Percentiles rank a stretch among this genome's conserved stretches.
Evolutionary conservation across 148 eudicot species (phyloP).

Genomic region (Linanthus parryae): DNA sequence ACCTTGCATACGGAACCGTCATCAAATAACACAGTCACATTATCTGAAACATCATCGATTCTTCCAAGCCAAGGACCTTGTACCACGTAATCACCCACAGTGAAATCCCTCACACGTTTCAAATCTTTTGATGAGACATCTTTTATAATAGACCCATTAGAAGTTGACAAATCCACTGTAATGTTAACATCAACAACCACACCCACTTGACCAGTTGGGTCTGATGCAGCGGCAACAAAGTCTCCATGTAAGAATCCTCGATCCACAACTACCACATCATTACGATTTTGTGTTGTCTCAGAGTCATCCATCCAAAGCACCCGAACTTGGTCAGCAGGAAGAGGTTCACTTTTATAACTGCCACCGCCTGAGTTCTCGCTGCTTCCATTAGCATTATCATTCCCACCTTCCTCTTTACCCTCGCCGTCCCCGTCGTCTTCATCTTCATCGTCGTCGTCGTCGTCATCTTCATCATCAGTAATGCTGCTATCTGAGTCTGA

Average conservation of each 20-base stretch:
- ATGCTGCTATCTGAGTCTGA: slow-evolving; percentile 79
- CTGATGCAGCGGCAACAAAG: slow-evolving; percentile 77
- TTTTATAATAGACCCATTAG: slow-evolving; percentile 50
- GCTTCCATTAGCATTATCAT: slow-evolving; percentile 26
- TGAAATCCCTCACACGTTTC: slow-evolving; percentile 72
- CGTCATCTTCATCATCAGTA: slow-evolving; percentile 63
- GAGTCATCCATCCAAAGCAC: slow-evolving; percentile 89
- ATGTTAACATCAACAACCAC: slow-evolving; percentile 72
- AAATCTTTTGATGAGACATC: slow-evolving; percentile 58
- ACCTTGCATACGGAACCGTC: slow-evolving; percentile 96
- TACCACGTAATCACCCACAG: slow-evolving; percentile 83
- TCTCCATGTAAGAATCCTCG: slow-evolving; percentile 87
- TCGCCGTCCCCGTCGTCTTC: slow-evolving; percentile 24
- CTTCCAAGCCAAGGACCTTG: slow-evolving; percentile 95
- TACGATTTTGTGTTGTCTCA: slow-evolving; percentile 48
- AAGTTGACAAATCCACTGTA: slow-evolving; percentile 56
- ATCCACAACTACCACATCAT: slow-evolving; percentile 63
- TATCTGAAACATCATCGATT: slow-evolving; percentile 83
- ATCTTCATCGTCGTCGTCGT: slow-evolving; percentile 19
- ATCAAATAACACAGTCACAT: slow-evolving; percentile 72
- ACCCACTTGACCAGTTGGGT: slow-evolving; percentile 93
- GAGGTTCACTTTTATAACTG: slow-evolving; percentile 32
- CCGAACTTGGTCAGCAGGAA: slow-evolving; percentile 74
- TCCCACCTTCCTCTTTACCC: slow-evolving; percentile 27
- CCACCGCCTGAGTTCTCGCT: slow-evolving; percentile 24